These are phyloP conservation scores for Dianthus caryophyllus DNA, from an alignment of 148 eudicot species.

Conservation along the genomic window DNA sequence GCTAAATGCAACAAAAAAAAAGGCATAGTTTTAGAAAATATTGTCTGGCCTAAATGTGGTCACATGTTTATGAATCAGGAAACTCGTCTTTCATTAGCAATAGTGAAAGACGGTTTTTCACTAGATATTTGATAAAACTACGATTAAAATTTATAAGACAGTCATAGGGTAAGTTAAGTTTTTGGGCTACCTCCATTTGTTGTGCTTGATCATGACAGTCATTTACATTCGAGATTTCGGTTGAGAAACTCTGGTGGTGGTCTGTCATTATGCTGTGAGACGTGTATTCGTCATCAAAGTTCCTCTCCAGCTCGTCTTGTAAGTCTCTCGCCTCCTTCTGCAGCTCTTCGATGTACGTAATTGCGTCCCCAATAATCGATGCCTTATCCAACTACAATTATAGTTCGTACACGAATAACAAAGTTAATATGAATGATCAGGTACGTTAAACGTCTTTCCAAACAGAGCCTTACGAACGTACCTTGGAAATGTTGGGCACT, in stretches of 20 bases:
- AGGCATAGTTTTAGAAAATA: too few relatives aligned
- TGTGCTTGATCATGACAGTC: slow-evolving; percentile 51
- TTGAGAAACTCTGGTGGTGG: slow-evolving; percentile 21
- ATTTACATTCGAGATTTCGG: slow-evolving; percentile 25
- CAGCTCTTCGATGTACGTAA: slow-evolving; percentile 75
- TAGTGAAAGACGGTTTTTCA: too few relatives aligned
- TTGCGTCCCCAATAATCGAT: slow-evolving; percentile 88
- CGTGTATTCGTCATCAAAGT: slow-evolving; percentile 54
- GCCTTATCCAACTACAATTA: slow-evolving; percentile 70
- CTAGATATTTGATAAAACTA: too few relatives aligned
- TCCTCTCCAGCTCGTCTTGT: slow-evolving; percentile 62
- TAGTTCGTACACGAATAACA: not conserved
- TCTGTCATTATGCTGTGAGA: slow-evolving; percentile 18
- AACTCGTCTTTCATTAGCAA: too few relatives aligned
- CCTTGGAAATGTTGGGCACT: slow-evolving; percentile 94
- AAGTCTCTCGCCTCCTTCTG: slow-evolving; percentile 63
- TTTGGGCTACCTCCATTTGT: slow-evolving; percentile 91
- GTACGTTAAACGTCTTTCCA: too few relatives aligned
- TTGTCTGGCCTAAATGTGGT: too few relatives aligned
- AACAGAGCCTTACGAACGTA: slow-evolving; percentile 20
- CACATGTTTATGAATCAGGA: too few relatives aligned
- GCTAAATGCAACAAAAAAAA: too few relatives aligned
- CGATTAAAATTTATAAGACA: not conserved
- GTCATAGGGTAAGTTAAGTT: too few relatives aligned
- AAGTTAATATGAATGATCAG: too few relatives aligned